phyloP scores from a whole-genome alignment of 2,329 filamentous ascomycete species.

The Diaporthe velutina region DNA sequence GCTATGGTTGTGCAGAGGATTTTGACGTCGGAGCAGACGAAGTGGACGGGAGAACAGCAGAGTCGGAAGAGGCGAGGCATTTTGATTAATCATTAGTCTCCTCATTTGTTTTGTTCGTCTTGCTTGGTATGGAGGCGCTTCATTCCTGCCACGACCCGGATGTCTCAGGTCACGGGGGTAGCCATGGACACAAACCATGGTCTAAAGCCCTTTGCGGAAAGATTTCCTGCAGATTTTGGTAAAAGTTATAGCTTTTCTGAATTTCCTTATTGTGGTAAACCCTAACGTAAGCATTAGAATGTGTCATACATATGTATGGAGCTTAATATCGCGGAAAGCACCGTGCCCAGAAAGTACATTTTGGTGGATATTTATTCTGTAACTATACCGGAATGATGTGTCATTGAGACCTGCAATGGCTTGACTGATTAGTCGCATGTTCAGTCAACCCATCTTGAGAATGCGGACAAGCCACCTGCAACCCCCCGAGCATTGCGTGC shows the following conservation, averaged over 20 bases:
- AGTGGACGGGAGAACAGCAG: neutral
- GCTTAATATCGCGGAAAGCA: neutral
- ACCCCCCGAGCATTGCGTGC: neutral
- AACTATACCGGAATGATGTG: neutral
- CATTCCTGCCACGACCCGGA: slow-evolving; percentile 15
- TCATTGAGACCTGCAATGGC: neutral
- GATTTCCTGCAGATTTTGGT: neutral
- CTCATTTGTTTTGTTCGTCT: neutral
- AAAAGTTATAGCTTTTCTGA: no score
- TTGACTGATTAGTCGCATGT: neutral
- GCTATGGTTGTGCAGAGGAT: neutral
- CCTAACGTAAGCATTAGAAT: neutral
- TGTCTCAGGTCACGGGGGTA: slow-evolving; percentile 15
- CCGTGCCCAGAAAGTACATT: neutral
- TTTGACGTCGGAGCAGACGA: neutral
- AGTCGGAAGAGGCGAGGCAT: no score
- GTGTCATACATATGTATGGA: neutral
- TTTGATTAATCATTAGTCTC: neutral
- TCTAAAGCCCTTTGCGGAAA: neutral
- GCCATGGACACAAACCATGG: neutral
- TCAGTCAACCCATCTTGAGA: neutral
- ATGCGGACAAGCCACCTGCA: neutral
- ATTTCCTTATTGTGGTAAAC: neutral
- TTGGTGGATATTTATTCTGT: neutral
- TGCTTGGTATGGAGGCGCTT: neutral